Conservation (phyloP, 257 asterid genomes). For the Nicotiana sylvestris region DNA sequence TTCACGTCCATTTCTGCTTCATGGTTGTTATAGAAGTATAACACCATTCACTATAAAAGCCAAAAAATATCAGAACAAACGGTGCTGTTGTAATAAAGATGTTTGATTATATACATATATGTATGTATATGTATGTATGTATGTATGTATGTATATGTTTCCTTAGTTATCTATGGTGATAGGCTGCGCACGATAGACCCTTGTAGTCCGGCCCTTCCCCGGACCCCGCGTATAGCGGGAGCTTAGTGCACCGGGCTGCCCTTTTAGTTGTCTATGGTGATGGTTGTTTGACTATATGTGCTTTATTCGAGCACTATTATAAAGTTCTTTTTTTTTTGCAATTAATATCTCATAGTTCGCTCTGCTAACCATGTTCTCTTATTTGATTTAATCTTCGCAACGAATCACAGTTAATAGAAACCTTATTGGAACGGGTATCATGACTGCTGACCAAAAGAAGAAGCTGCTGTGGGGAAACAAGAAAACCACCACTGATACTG, state of each 20-base stretch:
- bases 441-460: conserved; percentile 98
- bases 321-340: background rate
- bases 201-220: too few species aligned
- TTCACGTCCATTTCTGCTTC: too few species aligned
- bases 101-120: too few species aligned
- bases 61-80: too few species aligned
- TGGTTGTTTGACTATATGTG: background rate
- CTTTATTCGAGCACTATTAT: background rate
- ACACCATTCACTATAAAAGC: too few species aligned
- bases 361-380: background rate
- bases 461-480: conserved; percentile 97
- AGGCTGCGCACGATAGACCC: too few species aligned
- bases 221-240: too few species aligned
- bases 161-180: background rate
- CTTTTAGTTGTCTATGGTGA: background rate
- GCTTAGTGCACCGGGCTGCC: too few species aligned
- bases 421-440: conserved; percentile 82
- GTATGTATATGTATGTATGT: background rate
- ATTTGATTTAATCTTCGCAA: conserved; percentile 3
- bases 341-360: conserved; percentile 13
- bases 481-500: conserved; percentile 56
- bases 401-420: conserved; percentile 67
- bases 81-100: too few species aligned
- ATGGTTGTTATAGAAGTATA: too few species aligned
- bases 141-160: background rate